A percentile compares a stretch with the other conserved stretches of the same genome.
Conservation (phyloP, 1,139 yeast species). For the Lodderomyces beijingensis region DNA sequence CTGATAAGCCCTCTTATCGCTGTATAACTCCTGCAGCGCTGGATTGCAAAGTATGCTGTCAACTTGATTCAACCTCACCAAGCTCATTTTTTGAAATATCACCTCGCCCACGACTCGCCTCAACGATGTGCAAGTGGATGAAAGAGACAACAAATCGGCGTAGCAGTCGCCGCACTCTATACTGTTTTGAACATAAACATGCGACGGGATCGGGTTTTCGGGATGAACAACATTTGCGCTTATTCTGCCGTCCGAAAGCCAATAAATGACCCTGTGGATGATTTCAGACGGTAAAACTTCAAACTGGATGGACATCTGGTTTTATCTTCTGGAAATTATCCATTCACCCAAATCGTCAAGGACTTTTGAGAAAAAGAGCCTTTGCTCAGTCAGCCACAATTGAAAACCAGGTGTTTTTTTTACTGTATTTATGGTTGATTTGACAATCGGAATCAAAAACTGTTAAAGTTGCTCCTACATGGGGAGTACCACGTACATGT, state of each 20-base stretch:
- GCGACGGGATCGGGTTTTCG: constrained; percentile 8
- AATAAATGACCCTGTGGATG: constrained; percentile 15
- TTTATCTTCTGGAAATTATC: no score
- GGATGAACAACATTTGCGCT: no score
- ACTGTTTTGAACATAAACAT: constrained; percentile 15
- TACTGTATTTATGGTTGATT: no score
- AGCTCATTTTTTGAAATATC: constrained; percentile 21
- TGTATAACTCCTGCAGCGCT: constrained; percentile 18
- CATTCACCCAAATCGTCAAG: no score
- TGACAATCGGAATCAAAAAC: no score
- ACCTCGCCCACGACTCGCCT: constrained; percentile 20
- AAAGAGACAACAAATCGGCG: constrained; percentile 17
- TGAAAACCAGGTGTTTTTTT: no score
- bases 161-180: constrained; percentile 12
- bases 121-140: constrained; percentile 24
- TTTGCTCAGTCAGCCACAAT: no score
- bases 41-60: constrained; percentile 26
- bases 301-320: no score
- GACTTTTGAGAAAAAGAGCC: no score
- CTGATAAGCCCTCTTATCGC: constrained; percentile 20
- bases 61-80: constrained; percentile 25
- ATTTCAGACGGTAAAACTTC: constrained; percentile 19
- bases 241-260: constrained; percentile 11
- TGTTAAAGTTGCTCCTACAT: no score
- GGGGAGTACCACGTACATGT: no score